Conservation (phyloP, 495 filamentous ascomycete genomes). For the Neurospora tetrasperma region DNA sequence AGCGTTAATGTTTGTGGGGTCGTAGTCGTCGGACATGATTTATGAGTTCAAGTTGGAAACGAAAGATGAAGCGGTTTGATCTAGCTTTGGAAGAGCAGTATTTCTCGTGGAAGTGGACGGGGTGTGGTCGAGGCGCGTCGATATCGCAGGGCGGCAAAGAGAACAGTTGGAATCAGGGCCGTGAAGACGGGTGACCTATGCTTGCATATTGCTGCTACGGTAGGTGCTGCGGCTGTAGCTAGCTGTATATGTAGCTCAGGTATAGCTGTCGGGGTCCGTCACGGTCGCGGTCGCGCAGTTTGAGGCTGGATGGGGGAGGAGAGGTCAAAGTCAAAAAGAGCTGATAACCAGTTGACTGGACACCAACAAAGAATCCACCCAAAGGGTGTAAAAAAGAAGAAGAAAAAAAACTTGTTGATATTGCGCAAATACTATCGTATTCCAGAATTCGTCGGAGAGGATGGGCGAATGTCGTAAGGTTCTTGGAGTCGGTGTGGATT, state of each 20-base stretch:
- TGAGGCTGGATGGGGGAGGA: background rate
- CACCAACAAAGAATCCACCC: background rate
- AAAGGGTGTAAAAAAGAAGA: background rate
- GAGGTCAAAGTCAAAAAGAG: background rate
- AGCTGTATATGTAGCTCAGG: background rate
- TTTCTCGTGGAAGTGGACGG: background rate
- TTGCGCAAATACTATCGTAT: background rate
- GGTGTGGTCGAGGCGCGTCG: background rate
- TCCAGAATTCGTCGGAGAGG: background rate
- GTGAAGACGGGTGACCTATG: background rate
- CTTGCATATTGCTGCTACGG: background rate
- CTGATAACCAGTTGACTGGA: background rate
- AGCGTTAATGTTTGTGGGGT: constrained; percentile 22
- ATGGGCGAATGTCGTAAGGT: background rate
- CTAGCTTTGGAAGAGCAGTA: background rate
- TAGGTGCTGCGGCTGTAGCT: background rate
- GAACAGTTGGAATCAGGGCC: background rate
- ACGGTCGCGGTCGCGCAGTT: background rate
- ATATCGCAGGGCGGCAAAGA: background rate
- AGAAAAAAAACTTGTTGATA: background rate
- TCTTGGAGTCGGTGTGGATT: background rate
- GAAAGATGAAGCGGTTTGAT: background rate
- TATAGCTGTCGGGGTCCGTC: background rate
- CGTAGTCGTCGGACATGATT: constrained; percentile 33
- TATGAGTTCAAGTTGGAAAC: background rate